Base-by-base conservation (phyloP, 371 early-diverging fungal genomes). In the Mucor saturninus region DNA sequence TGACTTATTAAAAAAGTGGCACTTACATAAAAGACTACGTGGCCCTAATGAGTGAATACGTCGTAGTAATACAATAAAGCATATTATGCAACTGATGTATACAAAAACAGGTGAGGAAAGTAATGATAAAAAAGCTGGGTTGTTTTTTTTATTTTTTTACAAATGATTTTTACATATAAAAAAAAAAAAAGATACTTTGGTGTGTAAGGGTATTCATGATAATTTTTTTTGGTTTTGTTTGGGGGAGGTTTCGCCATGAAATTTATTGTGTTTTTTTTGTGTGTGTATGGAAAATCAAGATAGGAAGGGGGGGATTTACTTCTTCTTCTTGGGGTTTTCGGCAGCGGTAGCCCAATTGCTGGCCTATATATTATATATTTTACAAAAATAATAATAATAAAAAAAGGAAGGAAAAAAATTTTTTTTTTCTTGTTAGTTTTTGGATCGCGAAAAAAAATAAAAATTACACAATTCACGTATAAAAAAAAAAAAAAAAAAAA, bases 311-410 rank as follows among this genome's bases (percentile, higher is more conserved):
- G 26, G 37, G 2, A 15, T 15, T 56, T 61, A 54, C 32, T 69
- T 63, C 55, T 65, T 62, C 71, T 76, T 71, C 62, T 76, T 75
- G 63, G 83, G 83, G 73, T 82, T 82, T 61, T 76, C 71, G 52
- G 69, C 53, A 39, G 83, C 66, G 37, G 42, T 58, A 61, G 64
- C 51, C 72, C 68, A 65, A 35, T 61, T 61, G 45, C 54, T 54
- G 5, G 61, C 61, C 61, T 61, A 61, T 28, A 31, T 32, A 14
- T 31, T 53, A 15, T 28, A 28, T 43, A 21, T 21, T 46, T 46
- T 21, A 46, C 21, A 26, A 46, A 46, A 21, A 35, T 4, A 2
- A 35, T 6, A 35, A 35, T 6, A 35, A 35, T 6, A 35, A 35
- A 35, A 35, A 35, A 35, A 35, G 1, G 8, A 1, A 8, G 8